Conservation (phyloP, 257 asterid genomes). For the Fraxinus quadrangulata region DNA sequence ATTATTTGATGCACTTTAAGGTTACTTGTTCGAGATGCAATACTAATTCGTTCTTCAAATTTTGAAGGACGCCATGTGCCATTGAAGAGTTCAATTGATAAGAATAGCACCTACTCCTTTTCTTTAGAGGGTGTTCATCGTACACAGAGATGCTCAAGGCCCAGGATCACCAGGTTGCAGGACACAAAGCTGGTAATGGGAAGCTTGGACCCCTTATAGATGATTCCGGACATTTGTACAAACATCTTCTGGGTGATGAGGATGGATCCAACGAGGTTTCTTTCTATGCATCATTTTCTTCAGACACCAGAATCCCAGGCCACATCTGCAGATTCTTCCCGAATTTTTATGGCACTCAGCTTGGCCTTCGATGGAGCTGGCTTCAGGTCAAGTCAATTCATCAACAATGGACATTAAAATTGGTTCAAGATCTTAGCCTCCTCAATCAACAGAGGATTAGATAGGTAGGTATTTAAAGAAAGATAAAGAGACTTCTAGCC, state of each 20-base stretch:
- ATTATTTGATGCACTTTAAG: background rate
- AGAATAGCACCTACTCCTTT: conserved; percentile 6
- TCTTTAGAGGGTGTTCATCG: background rate
- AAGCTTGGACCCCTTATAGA: conserved; percentile 82
- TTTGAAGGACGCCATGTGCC: conserved; percentile 21
- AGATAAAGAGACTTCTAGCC: conserved; percentile 64
- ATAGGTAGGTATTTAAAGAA: conserved; percentile 64
- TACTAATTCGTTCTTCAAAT: background rate
- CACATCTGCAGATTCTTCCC: conserved; percentile 72
- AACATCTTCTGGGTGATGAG: conserved; percentile 81
- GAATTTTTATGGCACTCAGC: conserved; percentile 66
- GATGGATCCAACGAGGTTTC: conserved; percentile 76
- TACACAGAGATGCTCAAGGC: conserved; percentile 60
- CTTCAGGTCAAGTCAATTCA: conserved; percentile 45
- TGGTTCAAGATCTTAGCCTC: conserved; percentile 85
- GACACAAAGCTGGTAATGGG: conserved; percentile 68
- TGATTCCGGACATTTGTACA: conserved; percentile 83
- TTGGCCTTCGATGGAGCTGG: conserved; percentile 89
- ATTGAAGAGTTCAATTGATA: background rate
- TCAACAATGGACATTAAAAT: conserved; percentile 84
- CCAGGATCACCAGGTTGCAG: conserved; percentile 90
- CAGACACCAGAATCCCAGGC: conserved; percentile 53
- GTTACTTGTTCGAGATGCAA: background rate
- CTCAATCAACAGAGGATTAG: conserved; percentile 60
- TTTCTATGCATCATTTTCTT: conserved; percentile 70